Percentiles rank a stretch among this genome's conserved stretches.
These are phyloP conservation scores for Tympanopsis confertula DNA, from an alignment of 2,329 filamentous ascomycete genomes.

Conservation along the genomic window DNA sequence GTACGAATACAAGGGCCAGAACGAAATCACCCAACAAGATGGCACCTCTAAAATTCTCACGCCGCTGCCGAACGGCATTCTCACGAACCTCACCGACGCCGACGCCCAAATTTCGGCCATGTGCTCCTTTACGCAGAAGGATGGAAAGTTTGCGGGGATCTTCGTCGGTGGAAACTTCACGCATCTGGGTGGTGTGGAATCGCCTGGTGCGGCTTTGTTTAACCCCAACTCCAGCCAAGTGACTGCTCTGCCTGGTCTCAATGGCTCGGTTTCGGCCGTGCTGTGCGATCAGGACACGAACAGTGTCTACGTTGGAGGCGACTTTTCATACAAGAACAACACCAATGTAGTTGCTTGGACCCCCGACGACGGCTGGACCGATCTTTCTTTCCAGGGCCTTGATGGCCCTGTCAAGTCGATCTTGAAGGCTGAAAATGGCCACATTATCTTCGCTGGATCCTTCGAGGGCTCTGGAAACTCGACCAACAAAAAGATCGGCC, in stretches of 20 bases:
- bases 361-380: constrained; percentile 42
- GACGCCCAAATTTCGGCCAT: background rate
- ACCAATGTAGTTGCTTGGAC: constrained; percentile 58
- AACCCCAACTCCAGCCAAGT: background rate
- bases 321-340: constrained; percentile 48
- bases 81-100: background rate
- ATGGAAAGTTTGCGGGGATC: background rate
- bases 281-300: constrained; percentile 50
- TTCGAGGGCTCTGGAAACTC: constrained; percentile 58
- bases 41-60: background rate
- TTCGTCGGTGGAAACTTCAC: constrained; percentile 1
- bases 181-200: background rate
- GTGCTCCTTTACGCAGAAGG: background rate
- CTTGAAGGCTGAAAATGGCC: constrained; percentile 44
- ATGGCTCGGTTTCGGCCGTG: constrained; percentile 20
- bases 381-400: constrained; percentile 58
- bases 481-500: constrained; percentile 36
- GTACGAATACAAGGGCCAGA: background rate
- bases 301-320: constrained; percentile 60
- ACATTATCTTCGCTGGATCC: constrained; percentile 60
- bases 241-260: background rate
- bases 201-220: background rate
- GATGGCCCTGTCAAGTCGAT: constrained; percentile 61
- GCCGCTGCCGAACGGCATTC: background rate
- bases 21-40: background rate